phyloP scores from a whole-genome alignment of 108 stramenopile species.

The Nitzschia sp. region DNA sequence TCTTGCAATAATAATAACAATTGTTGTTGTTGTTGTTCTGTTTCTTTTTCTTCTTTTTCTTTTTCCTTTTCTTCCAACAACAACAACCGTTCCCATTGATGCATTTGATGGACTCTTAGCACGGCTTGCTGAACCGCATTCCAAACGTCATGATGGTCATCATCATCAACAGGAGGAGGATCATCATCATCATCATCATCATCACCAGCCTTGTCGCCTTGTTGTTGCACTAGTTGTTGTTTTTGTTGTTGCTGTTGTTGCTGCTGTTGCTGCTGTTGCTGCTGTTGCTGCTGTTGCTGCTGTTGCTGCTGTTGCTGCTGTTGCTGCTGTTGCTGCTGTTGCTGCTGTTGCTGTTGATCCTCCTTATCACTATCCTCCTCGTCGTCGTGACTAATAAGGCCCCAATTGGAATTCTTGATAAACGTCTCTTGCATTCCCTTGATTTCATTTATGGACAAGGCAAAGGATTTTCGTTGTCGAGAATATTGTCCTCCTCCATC shows the following conservation, averaged over 20 bases:
- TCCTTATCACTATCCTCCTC: conserved; percentile 1
- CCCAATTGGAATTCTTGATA: too few relatives aligned
- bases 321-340: too few relatives aligned
- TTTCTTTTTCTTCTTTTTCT: not conserved
- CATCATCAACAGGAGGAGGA: not conserved
- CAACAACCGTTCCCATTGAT: conserved; percentile 4
- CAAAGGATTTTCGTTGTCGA: too few relatives aligned
- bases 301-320: too few relatives aligned
- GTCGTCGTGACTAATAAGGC: not conserved
- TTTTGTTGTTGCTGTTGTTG: too few relatives aligned
- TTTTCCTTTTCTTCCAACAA: too few relatives aligned
- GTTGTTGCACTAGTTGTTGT: not conserved
- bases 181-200: conserved; percentile 5
- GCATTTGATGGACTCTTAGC: not conserved
- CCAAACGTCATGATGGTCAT: not conserved
- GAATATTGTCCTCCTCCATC: too few relatives aligned
- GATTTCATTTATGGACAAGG: too few relatives aligned
- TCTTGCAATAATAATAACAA: not conserved
- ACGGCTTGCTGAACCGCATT: conserved; percentile 7
- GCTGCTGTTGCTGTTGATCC: not conserved
- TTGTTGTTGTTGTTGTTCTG: not conserved
- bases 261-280: too few relatives aligned
- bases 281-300: too few relatives aligned
- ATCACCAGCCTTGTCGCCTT: not conserved
- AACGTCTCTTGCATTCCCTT: too few relatives aligned